Percentiles rank a stretch among this genome's conserved stretches.
phyloP scores from a whole-genome alignment of 1,284 basidiomycete species.

The Pseudozyma tsukubaensis region DNA sequence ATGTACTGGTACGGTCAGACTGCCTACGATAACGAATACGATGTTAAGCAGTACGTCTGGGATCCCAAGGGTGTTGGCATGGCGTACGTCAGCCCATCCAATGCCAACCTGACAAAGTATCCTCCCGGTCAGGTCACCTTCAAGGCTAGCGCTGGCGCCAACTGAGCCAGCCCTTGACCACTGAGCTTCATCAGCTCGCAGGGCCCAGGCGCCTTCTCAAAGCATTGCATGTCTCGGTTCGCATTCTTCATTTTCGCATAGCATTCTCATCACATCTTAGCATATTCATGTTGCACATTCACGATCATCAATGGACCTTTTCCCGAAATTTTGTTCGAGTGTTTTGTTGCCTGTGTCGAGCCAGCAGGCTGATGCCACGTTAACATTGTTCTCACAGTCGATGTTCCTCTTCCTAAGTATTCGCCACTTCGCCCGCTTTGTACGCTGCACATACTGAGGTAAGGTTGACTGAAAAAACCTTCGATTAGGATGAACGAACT shows the following conservation, averaged over 20 bases:
- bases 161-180: not conserved
- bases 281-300: not conserved
- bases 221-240: too few relatives aligned
- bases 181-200: too few relatives aligned
- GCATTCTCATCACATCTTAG: not conserved
- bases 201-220: too few relatives aligned
- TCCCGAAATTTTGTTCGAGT: not conserved
- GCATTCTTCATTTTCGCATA: not conserved
- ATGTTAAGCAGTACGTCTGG: conserved; percentile 26
- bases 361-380: too few relatives aligned
- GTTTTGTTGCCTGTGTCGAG: too few relatives aligned
- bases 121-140: conserved; percentile 30
- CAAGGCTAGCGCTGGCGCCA: not conserved
- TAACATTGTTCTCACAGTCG: too few relatives aligned
- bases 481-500: too few relatives aligned
- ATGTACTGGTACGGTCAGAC: conserved; percentile 19
- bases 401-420: too few relatives aligned
- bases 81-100: conserved; percentile 7
- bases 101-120: conserved; percentile 24
- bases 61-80: conserved; percentile 13
- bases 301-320: not conserved
- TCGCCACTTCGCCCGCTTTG: too few relatives aligned
- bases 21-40: conserved; percentile 23
- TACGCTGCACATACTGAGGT: too few relatives aligned
- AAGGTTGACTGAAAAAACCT: too few relatives aligned